Base-by-base conservation (phyloP, 2,329 filamentous ascomycete genomes). In the Aspergillus texensis region DNA sequence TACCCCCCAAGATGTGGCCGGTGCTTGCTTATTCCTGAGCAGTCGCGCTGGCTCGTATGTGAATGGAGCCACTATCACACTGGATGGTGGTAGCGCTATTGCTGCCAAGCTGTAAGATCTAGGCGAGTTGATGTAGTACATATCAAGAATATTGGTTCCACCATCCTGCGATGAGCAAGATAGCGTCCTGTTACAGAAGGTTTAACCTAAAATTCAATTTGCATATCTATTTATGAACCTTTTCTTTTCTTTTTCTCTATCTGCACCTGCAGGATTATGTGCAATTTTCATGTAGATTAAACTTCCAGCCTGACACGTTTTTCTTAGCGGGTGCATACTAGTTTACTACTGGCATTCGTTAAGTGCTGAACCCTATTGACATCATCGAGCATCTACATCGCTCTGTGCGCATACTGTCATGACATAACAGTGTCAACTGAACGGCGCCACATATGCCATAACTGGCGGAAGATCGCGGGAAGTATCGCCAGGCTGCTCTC, bases 1-100 rank as follows among this genome's bases (percentile, higher is more conserved):
- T 0, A 84, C 79, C 21, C 85, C 88, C 0, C 79, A 88, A 73
- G 91, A 93, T 75, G 88, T 91, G 4, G 90, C 89, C 0, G 90
- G 90, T 0, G 84, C 89, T 12, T 91, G 90, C 73, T 77, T 93
- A 61, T 93, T 90, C 77, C 76, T 93, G 72, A 83, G 84, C 45
- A 90, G 89, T 70, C 81, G 85, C 60, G 91, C 90, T 1, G 90
- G 91, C 4, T 80, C 85, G 1, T 90, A 84, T 74, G 82, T 89
- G 41, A 91, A 90, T 66, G 89, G 89, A 4, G 87, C 88, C 19
- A 86, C 85, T 3, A 86, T 91, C 65, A 78, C 85, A 11, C 72
- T 90, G 46, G 89, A 91, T 72, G 88, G 88, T 2, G 87, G 87
- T 2, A 79, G 75, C 60, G 73, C 74, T 4, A 69, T 81, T 60